Base-by-base conservation (phyloP, 2,329 filamentous ascomycete genomes). In the Penicillium sp. region DNA sequence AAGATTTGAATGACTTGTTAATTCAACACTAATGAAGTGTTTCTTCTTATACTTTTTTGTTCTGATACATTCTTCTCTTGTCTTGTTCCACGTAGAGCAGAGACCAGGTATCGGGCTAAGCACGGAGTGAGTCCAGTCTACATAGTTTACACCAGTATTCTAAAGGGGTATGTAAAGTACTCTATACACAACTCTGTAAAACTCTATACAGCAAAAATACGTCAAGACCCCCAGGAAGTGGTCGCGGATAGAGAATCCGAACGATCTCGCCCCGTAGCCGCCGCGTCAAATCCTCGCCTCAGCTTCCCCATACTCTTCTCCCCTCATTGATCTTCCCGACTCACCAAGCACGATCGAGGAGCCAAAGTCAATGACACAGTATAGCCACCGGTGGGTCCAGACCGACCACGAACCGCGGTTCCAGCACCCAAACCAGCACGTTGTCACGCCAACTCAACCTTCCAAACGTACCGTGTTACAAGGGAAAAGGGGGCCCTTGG, bases 371-470 rank as follows among this genome's bases (percentile, higher is more conserved):
- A 41, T 41, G 39, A 41, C 39, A 24, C 39, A 25, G 39, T 27
- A n/a, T 16, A 16, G 4, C n/a, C 10, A 7, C 22, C n/a, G 27
- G 45, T 41, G 45, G 35, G 18, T 33, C 45, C 13, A 28, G 11
- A n/a, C 18, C 33, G 31, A 28, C 28, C 6, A 14, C 18, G 18
- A 48, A 35, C 50, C 50, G 46, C 45, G 50, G 50, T 45, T 44
- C 39, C 22, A 20, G 39, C 16, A 14, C 31, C 27, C 35, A 13
- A 38, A 20, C 9, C 8, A 38, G 45, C 20, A 48, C n/a, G 50
- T 53, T 53, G 50, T 22, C 50, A 48, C 42, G 50, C 35, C 50
- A 49, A 53, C 50, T 41, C 40, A 18, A 38, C 35, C n/a, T 11
- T 1, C 2, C 6, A 9, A 38, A 11, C 40, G 24, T 36, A n/a